Percentiles rank a stretch among this genome's conserved stretches.
Evolutionary conservation across 2,329 filamentous ascomycete species (phyloP).

Genomic region (Ophiocordyceps camponoti-floridani): DNA sequence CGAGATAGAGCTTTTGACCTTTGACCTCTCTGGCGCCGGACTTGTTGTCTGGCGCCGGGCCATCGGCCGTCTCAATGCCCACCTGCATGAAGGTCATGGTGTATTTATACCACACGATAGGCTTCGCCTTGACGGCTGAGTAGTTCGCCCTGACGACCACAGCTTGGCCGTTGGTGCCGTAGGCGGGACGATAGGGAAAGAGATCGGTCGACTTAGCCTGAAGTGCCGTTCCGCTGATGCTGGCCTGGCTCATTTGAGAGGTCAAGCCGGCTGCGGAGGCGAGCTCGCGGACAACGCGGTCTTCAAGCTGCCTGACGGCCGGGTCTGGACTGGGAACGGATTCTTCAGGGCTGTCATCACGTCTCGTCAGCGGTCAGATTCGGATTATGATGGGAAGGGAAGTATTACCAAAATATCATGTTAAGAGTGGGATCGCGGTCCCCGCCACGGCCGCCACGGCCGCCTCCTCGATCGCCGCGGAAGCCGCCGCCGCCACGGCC

Average conservation of each 20-base stretch:
- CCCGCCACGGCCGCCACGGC: neutral
- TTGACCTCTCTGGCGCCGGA: constrained; percentile 15
- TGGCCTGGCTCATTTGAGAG: constrained; percentile 17
- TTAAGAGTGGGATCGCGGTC: neutral
- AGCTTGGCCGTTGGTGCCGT: constrained; percentile 21
- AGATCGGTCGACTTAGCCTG: constrained; percentile 5
- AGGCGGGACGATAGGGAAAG: constrained; percentile 31
- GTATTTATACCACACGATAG: constrained; percentile 24
- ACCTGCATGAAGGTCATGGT: constrained; percentile 18
- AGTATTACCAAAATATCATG: neutral
- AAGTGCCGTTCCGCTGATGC: constrained; percentile 5
- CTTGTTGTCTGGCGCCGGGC: neutral
- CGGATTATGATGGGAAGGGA: neutral
- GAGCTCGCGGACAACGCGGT: constrained; percentile 17
- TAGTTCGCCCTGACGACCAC: constrained; percentile 37
- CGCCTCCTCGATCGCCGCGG: neutral
- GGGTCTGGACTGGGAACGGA: constrained; percentile 8
- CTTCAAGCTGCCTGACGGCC: constrained; percentile 18
- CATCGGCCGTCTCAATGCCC: neutral
- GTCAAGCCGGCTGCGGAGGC: constrained; percentile 11
- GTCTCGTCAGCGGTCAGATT: neutral
- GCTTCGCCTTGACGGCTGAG: constrained; percentile 24
- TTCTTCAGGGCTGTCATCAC: constrained; percentile 7
- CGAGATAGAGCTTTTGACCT: constrained; percentile 23
- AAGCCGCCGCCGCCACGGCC: constrained; percentile 7